A percentile compares a stretch with the other conserved stretches of the same genome.
These are phyloP conservation scores for Nitzschia putrida DNA, from an alignment of 108 stramenopile genomes.

Conservation along the genomic window DNA sequence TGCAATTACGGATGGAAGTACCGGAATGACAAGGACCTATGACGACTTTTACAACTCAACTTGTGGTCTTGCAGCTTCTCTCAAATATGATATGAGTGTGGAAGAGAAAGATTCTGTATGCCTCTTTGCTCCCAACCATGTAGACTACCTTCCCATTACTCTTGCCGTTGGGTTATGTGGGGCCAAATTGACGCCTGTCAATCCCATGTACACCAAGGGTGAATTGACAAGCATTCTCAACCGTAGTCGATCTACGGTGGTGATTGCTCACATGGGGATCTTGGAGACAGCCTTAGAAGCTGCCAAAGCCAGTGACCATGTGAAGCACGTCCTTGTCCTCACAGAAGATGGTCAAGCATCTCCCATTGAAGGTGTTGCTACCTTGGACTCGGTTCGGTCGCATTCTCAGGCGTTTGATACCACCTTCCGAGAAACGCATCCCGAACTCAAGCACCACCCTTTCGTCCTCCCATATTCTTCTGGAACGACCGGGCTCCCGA, in stretches of 20 bases:
- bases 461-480: slow-evolving; percentile 87
- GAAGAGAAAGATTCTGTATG: slow-evolving; percentile 63
- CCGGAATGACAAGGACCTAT: slow-evolving; percentile 73
- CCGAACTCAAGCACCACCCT: slow-evolving; percentile 52
- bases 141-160: slow-evolving; percentile 79
- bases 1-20: slow-evolving; percentile 77
- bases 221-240: slow-evolving; percentile 71
- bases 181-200: slow-evolving; percentile 81
- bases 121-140: slow-evolving; percentile 86
- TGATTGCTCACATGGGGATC: slow-evolving; percentile 67
- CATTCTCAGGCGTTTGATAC: slow-evolving; percentile 35
- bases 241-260: slow-evolving; percentile 56
- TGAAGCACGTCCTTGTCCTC: slow-evolving; percentile 72
- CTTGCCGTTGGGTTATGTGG: slow-evolving; percentile 75
- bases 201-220: slow-evolving; percentile 71
- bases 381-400: slow-evolving; percentile 50
- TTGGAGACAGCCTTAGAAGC: slow-evolving; percentile 75
- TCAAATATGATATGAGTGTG: slow-evolving; percentile 53
- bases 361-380: slow-evolving; percentile 56
- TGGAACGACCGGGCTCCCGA: slow-evolving; percentile 94
- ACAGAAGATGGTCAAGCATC: slow-evolving; percentile 55
- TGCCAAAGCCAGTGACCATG: slow-evolving; percentile 37
- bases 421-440: slow-evolving; percentile 48
- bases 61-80: slow-evolving; percentile 50
- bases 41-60: slow-evolving; percentile 57